Evolutionary conservation across 352 stramenopile species (phyloP).

Genomic region (Globisporangium polare): DNA sequence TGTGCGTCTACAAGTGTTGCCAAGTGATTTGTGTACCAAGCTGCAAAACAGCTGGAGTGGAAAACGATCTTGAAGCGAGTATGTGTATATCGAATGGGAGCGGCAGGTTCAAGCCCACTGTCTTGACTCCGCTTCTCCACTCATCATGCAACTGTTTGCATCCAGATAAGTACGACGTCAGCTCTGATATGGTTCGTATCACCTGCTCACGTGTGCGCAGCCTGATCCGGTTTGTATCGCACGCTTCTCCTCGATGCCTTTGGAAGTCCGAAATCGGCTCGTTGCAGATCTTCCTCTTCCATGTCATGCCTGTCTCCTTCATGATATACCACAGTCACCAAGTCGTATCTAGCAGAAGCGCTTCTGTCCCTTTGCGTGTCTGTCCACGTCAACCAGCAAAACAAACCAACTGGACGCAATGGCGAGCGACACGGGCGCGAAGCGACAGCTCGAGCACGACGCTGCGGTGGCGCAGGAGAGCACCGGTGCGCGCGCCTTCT

Average conservation of each 20-base stretch:
- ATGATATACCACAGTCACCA: not conserved
- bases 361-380: not conserved
- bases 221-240: no score
- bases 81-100: not conserved
- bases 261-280: no score
- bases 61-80: not conserved
- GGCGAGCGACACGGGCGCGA: conserved; percentile 1
- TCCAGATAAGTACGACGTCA: no score
- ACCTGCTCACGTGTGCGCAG: no score
- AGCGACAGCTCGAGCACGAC: conserved; percentile 10
- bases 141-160: conserved; percentile 1
- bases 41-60: not conserved
- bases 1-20: not conserved
- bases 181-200: no score
- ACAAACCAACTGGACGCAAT: conserved; percentile 2
- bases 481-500: not conserved
- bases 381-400: conserved; percentile 5
- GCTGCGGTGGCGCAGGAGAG: not conserved
- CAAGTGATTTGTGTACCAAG: not conserved
- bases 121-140: conserved; percentile 6
- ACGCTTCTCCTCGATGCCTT: no score
- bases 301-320: no score
- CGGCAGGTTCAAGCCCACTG: not conserved
- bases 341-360: not conserved
- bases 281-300: no score